Percentiles rank a stretch among this genome's conserved stretches.
These are phyloP conservation scores for Odonthalia washingtoniensis DNA, from an alignment of 31 red algal species.

Conservation along the genomic window DNA sequence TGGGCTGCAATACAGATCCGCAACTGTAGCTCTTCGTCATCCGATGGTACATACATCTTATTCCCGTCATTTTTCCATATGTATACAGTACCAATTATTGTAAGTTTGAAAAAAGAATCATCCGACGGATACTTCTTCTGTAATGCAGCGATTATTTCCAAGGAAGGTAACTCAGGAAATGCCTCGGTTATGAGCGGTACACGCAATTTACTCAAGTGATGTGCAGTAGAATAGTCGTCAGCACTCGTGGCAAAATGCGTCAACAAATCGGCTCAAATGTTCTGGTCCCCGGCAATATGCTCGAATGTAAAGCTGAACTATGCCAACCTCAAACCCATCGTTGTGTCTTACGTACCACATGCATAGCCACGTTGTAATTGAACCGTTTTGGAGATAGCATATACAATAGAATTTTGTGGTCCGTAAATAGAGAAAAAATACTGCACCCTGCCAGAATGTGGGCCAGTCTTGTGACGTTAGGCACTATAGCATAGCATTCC, in stretches of 20 bases:
- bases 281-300: no score
- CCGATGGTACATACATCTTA: constrained; percentile 15
- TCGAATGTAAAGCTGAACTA: no score
- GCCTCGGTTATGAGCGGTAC: constrained; percentile 24
- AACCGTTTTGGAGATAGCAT: no score
- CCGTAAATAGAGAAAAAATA: no score
- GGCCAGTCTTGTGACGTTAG: no score
- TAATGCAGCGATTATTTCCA: constrained; percentile 21
- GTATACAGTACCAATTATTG: background rate
- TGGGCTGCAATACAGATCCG: constrained; percentile 43
- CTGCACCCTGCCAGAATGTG: no score
- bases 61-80: background rate
- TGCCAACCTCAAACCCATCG: no score
- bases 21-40: constrained; percentile 39
- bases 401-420: no score
- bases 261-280: constrained; percentile 46
- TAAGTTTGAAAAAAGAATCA: background rate
- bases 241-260: constrained; percentile 5
- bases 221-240: constrained; percentile 7
- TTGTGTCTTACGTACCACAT: no score
- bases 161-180: constrained; percentile 49
- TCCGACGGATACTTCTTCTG: constrained; percentile 18
- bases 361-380: no score
- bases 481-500: no score
- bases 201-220: constrained; percentile 4